Evolutionary conservation across 257 asterid genomes (phyloP), one percentile per base, ranked within the genome.

Genomic region (Vinca minor): DNA sequence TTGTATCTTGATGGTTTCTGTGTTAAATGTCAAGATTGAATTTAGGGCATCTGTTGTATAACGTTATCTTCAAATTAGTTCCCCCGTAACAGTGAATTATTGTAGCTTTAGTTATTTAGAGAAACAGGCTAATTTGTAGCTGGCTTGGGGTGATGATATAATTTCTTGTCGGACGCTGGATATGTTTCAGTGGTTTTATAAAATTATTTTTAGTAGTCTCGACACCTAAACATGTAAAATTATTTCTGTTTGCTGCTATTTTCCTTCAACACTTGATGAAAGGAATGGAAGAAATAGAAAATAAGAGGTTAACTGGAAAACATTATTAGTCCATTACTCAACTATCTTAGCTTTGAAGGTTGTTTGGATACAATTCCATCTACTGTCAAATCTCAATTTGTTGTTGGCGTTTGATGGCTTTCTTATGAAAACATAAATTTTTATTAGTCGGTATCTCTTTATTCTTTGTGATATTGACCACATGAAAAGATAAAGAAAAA

Each of bases 21-120:
- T 77, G 74, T 73, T 58, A 55, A 72, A 74, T 35, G 56, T 47
- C 62, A 76, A 62, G 70, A 71, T 66, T 76, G 76, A 66, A 63
- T 48, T 55, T 71, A 70, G 83, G 82, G 31, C 31, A n/a, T 70
- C 59, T 82, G 89, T 77, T 87, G 89, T 85, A 79, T 60, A 65
- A 85, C 79, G 74, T 63, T 73, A 57, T 67, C 68, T 61, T 68
- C 62, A 44, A n/a, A 73, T 68, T 69, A 65, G 59, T 63, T 50
- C 36, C 64, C n/a, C 61, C 62, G 50, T 68, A 66, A 66, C 70
- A 59, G 68, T 76, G 71, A 76, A 69, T 73, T 35, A 29, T 54
- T 79, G 68, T 79, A 83, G 75, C 20, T 21, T 69, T 76, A 79
- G 84, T 76, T 17, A 46, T 4, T 62, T 71, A 50, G 67, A 41